Base-by-base conservation (phyloP, 129 eudicot genomes). In the Saposhnikovia divaricata region DNA sequence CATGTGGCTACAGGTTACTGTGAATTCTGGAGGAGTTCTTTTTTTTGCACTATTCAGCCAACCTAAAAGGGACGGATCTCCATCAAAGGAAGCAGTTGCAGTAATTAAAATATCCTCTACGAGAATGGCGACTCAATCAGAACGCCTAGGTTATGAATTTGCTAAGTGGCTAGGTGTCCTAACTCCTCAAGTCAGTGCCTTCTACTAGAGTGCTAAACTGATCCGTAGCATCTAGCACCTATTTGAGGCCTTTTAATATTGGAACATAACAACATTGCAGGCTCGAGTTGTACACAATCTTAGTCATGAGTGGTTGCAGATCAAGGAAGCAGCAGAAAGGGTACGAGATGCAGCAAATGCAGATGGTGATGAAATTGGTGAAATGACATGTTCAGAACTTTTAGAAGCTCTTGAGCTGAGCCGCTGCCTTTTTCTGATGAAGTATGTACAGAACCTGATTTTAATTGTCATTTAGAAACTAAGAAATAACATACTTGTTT, bases 101-200 rank as follows among this genome's bases (percentile, higher is more conserved):
- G 98, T 92, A 69, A 90, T 95, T 55, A 95, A 95, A 88, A 84
- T 95, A 77, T 89, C 97, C 69, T 95, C 98, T 34, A 92, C 98
- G 15, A 92, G 98, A 83, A 90, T 95, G 94, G 96, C 98, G 77
- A 95, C 98, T 80, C 98, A 95, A 71, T 92, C 98, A n/a, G 98
- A 95, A 82, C 91, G 97, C 45, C 94, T 95, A 80, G 98, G 98
- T 81, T 95, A 89, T 82, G 98, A 95, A 83, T 90, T 95, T 82
- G 96, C 97, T 16, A 95, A 87, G 89, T 90, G 97, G 94, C 91
- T 95, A 43, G 98, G 97, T 83, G 96, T 95, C 85, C 88, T 90
- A 84, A 90, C 87, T 65, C 98, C 98, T 76, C 98, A 90, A 84
- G 97, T 94, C 82, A 66, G 85, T 86, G 73, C 81, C 87, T 82